Evolutionary conservation across 2,329 filamentous ascomycete species (phyloP), one percentile per base, ranked within the genome.

Genomic region (Capronia americana): DNA sequence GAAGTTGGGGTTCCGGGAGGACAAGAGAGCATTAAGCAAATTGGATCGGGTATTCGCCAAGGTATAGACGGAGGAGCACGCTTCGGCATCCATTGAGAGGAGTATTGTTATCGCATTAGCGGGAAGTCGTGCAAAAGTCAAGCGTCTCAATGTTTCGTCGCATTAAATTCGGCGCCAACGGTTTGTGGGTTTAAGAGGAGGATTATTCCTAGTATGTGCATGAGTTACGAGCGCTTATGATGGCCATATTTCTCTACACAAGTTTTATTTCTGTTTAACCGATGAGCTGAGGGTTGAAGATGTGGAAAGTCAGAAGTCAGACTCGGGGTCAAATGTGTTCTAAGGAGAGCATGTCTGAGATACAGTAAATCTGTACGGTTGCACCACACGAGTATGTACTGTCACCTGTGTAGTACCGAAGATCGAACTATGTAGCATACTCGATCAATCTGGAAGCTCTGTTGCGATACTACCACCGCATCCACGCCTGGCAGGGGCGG

Each of bases 21-120:
- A 92, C 70, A 84, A 84, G 67, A 82, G 88, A 70, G 88, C 88
- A 1, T 76, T 92, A 54, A 83, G 87, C 69, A 87, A 90, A 74
- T 79, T 92, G 57, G 87, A 92, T 76, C 78, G 81, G 24, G 83
- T 82, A 1, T 85, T 85, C 63, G 70, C 70, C 14, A 61, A 65
- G n/a, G 69, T 71, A 6, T 71, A 59, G 56, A n/a, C 26, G 23
- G 26, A 11, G 32, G 5, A 44, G 20, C 34, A n/a, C 20, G 48
- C 20, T 12, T 23, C 8, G 14, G 6, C 48, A 54, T 61, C 14
- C 38, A 54, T 1, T 23, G 17, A 20, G 53, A 56, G 28, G 24
- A n/a, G 11, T 30, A 4, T 46, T 48, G 34, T 41, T 28, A 56
- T 63, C 56, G 60, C 60, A 56, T 61, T 63, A 34, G 51, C 34